Conservation (phyloP, 1,284 basidiomycete species). For the Puccinia brachypodii region DNA sequence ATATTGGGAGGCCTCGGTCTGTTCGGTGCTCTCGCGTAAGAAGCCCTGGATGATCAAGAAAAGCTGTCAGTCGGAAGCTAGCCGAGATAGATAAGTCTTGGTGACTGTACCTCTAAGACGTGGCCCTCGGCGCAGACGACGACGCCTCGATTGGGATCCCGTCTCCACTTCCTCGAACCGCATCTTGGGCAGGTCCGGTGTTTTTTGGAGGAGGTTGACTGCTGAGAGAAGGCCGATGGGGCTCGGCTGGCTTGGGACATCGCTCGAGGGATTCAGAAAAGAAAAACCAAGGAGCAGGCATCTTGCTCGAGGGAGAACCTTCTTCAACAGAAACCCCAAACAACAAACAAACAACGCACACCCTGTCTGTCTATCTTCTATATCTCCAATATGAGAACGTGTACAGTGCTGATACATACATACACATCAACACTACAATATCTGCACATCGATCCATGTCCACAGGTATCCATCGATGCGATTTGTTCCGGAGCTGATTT, state of each 20-base stretch:
- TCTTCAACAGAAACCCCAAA: too few relatives aligned
- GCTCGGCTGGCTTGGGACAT: background rate
- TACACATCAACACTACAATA: too few relatives aligned
- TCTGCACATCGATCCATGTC: too few relatives aligned
- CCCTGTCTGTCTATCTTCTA: too few relatives aligned
- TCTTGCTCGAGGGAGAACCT: too few relatives aligned
- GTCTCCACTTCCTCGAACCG: conserved; percentile 49
- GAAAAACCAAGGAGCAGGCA: too few relatives aligned
- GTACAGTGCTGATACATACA: too few relatives aligned
- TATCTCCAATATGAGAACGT: too few relatives aligned
- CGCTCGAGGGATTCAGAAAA: too few relatives aligned
- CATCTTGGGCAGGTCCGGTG: conserved; percentile 49
- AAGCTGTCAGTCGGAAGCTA: background rate
- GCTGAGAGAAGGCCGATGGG: background rate
- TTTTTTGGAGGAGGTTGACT: background rate
- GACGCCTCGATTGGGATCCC: conserved; percentile 48
- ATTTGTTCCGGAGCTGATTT: too few relatives aligned
- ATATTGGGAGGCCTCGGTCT: conserved; percentile 19
- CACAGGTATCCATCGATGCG: too few relatives aligned
- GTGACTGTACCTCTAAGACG: conserved; percentile 49
- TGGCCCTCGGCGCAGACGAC: conserved; percentile 51
- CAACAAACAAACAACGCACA: too few relatives aligned
- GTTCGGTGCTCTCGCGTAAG: conserved; percentile 27
- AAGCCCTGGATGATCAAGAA: conserved; percentile 16
- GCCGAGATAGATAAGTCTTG: background rate